These are phyloP conservation scores for Podila minutissima DNA, from an alignment of 192 early-diverging fungal genomes.

Conservation along the genomic window DNA sequence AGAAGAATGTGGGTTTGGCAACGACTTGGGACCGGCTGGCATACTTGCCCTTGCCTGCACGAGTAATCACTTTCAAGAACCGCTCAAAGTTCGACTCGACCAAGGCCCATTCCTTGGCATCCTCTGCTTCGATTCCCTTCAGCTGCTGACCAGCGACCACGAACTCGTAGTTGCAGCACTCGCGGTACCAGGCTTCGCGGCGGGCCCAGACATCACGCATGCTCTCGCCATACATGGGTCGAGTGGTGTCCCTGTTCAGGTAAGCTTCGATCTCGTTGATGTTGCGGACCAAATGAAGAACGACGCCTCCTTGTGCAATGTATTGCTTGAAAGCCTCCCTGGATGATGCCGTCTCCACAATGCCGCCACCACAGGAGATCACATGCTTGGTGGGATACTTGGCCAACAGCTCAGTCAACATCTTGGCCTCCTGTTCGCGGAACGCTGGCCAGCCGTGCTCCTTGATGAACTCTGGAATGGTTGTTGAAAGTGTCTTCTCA, in stretches of 20 bases:
- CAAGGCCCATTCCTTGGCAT: constrained; percentile 69
- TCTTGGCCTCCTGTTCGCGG: constrained; percentile 79
- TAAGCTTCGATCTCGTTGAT: constrained; percentile 85
- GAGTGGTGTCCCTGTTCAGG: constrained; percentile 80
- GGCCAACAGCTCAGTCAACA: constrained; percentile 70
- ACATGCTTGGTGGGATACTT: constrained; percentile 69
- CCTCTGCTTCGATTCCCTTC: constrained; percentile 53
- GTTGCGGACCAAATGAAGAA: constrained; percentile 85
- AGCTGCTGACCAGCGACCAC: constrained; percentile 64
- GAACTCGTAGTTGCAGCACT: constrained; percentile 87
- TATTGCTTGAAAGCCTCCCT: constrained; percentile 75
- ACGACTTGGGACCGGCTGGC: constrained; percentile 31
- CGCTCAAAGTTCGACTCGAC: constrained; percentile 81
- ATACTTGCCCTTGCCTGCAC: constrained; percentile 34
- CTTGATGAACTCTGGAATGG: constrained; percentile 84
- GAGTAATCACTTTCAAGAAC: constrained; percentile 74
- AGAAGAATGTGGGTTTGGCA: constrained; percentile 75
- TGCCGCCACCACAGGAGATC: constrained; percentile 94
- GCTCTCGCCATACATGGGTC: constrained; percentile 87
- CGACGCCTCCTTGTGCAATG: constrained; percentile 61
- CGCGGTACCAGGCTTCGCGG: constrained; percentile 79
- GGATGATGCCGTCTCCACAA: constrained; percentile 85
- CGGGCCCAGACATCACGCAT: constrained; percentile 82
- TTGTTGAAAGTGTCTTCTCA: constrained; percentile 71
- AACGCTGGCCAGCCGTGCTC: constrained; percentile 87